These are phyloP conservation scores for Naegleria gruberi DNA, from an alignment of 208 protist species.

Conservation along the genomic window DNA sequence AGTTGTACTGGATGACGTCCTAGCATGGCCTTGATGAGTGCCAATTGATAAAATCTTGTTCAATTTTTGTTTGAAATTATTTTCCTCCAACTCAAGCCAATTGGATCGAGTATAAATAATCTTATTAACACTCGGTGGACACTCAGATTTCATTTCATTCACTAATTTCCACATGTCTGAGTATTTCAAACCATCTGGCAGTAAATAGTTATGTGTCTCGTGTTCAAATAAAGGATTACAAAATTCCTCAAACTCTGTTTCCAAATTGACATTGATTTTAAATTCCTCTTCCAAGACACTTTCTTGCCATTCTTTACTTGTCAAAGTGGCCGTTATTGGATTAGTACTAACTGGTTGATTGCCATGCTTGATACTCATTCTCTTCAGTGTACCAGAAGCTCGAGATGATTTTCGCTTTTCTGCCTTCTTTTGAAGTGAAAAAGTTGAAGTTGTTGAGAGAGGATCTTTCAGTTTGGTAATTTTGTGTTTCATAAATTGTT, in stretches of 20 bases:
- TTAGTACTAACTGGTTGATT: neutral
- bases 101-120: neutral
- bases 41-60: neutral
- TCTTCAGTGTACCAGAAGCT: too few species aligned
- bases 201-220: neutral
- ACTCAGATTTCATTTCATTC: neutral
- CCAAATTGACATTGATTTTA: neutral
- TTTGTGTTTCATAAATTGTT: neutral
- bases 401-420: too few species aligned
- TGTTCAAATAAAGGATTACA: conserved; percentile 7
- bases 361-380: too few species aligned
- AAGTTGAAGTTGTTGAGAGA: neutral
- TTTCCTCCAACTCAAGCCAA: neutral
- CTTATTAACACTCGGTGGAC: neutral
- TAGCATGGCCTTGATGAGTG: neutral
- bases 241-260: neutral
- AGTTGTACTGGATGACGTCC: neutral
- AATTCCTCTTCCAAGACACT: neutral
- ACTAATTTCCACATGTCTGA: neutral
- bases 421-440: neutral
- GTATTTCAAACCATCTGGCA: neutral
- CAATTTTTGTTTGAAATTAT: neutral
- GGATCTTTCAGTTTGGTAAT: neutral
- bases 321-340: neutral
- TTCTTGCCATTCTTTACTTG: neutral